A percentile compares a stretch with the other conserved stretches of the same genome.
Evolutionary conservation across 345 rosid species (phyloP).

Genomic region (Eucalyptus fibrosa): DNA sequence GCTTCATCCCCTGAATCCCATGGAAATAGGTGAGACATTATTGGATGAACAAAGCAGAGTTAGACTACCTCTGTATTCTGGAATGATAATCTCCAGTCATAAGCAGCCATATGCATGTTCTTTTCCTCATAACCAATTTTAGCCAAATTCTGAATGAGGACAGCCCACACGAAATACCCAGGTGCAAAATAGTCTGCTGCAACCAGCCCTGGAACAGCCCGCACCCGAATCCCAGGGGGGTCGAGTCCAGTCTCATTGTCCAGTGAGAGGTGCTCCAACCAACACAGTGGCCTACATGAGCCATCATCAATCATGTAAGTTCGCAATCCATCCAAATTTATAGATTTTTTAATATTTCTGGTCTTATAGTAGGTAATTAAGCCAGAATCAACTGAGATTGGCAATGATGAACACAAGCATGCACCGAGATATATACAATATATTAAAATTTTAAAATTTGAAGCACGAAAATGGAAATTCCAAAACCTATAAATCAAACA

Average conservation of each 20-base stretch:
- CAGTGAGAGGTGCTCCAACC: conserved; percentile 67
- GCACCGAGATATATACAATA: not conserved
- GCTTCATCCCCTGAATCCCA: not conserved
- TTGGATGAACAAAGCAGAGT: not conserved
- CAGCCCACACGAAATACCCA: conserved; percentile 64
- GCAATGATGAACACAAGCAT: not conserved
- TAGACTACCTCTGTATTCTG: conserved; percentile 49
- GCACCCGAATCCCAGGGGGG: conserved; percentile 53
- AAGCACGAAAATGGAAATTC: not conserved
- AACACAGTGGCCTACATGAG: conserved; percentile 44
- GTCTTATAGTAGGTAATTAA: not conserved
- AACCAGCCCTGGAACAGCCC: conserved; percentile 48
- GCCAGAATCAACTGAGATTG: not conserved
- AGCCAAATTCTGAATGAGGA: conserved; percentile 63
- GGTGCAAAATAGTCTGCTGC: conserved; percentile 51
- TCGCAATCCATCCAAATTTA: not conserved
- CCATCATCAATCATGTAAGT: not conserved
- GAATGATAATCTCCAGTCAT: conserved; percentile 63
- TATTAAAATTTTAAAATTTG: not conserved
- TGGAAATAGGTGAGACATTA: not conserved
- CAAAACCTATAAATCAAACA: not conserved
- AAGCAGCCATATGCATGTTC: conserved; percentile 56
- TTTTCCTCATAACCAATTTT: conserved; percentile 72
- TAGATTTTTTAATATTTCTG: not conserved
- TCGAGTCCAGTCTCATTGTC: conserved; percentile 72